A percentile compares a stretch with the other conserved stretches of the same genome.
Conservation (phyloP, 2,329 filamentous ascomycete genomes). For the Blastomyces gilchristii region DNA sequence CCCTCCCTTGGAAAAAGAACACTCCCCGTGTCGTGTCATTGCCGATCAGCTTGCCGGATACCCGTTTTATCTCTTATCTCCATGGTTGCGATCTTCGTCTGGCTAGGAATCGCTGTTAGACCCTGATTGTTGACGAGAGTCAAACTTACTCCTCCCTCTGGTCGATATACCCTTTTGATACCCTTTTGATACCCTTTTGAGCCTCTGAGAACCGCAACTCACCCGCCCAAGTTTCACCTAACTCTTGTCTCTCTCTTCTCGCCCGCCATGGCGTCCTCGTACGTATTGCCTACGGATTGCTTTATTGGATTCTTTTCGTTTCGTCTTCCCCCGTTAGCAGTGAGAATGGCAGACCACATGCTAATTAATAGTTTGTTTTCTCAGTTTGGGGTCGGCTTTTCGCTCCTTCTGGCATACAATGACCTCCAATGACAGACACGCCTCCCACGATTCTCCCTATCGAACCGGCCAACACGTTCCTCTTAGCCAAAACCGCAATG, state of each 20-base stretch:
- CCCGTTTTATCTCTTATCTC: not conserved
- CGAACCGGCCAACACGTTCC: slow-evolving; percentile 83
- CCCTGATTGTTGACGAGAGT: not conserved
- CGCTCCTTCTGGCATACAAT: slow-evolving; percentile 93
- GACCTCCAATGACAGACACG: slow-evolving; percentile 72
- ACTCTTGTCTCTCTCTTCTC: not conserved
- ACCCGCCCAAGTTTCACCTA: not conserved
- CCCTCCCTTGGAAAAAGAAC: not conserved
- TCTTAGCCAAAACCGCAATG: slow-evolving; percentile 69
- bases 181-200: not conserved
- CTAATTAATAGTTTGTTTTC: not conserved
- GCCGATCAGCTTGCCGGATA: not conserved
- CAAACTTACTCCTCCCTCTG: not conserved
- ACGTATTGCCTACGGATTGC: slow-evolving; percentile 2
- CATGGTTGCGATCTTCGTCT: not conserved
- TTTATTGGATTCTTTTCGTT: not conserved
- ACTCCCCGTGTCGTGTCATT: not conserved
- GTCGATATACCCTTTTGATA: too few relatives aligned
- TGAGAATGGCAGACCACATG: not conserved
- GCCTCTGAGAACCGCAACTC: not conserved
- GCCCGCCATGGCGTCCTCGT: slow-evolving; percentile 10
- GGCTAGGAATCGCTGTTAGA: not conserved
- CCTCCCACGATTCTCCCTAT: slow-evolving; percentile 85
- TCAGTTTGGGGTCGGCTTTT: slow-evolving; percentile 60
- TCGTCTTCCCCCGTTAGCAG: not conserved